Percentiles rank a stretch among this genome's conserved stretches.
Evolutionary conservation across 805 yeast species (phyloP).

Genomic region (Naumovozyma dairenensis): DNA sequence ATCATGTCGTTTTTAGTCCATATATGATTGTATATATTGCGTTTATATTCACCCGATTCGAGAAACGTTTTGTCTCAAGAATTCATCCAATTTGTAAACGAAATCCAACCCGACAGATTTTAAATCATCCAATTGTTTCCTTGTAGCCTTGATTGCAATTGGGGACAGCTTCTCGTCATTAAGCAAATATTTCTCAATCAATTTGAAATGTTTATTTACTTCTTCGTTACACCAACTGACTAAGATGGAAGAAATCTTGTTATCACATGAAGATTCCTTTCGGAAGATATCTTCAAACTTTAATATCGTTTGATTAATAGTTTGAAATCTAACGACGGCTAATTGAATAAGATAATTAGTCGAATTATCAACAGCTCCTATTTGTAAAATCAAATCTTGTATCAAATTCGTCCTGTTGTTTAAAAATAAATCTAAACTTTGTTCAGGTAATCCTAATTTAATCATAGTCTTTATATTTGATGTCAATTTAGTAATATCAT

Average conservation of each 20-base stretch:
- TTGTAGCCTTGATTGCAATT: slow-evolving; percentile 45
- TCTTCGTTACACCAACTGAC: slow-evolving; percentile 72
- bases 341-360: slow-evolving; percentile 56
- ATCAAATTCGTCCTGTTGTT: slow-evolving; percentile 39
- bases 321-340: slow-evolving; percentile 53
- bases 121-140: slow-evolving; percentile 52
- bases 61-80: slow-evolving; percentile 18
- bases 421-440: slow-evolving; percentile 41
- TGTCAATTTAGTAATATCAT: slow-evolving; percentile 22
- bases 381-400: slow-evolving; percentile 37
- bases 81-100: slow-evolving; percentile 51
- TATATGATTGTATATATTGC: too few species aligned
- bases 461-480: slow-evolving; percentile 26
- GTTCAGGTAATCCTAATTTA: slow-evolving; percentile 35
- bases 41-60: slow-evolving; percentile 7
- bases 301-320: slow-evolving; percentile 46
- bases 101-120: slow-evolving; percentile 63
- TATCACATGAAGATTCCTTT: slow-evolving; percentile 9
- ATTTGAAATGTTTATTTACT: slow-evolving; percentile 46
- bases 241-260: slow-evolving; percentile 41
- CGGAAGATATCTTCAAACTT: slow-evolving; percentile 46
- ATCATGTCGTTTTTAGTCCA: too few species aligned
- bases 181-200: slow-evolving; percentile 57
- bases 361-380: slow-evolving; percentile 38
- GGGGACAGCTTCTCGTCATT: slow-evolving; percentile 48